These are phyloP conservation scores for Mediolabrus comicus DNA, from an alignment of 108 stramenopile species.

Conservation along the genomic window DNA sequence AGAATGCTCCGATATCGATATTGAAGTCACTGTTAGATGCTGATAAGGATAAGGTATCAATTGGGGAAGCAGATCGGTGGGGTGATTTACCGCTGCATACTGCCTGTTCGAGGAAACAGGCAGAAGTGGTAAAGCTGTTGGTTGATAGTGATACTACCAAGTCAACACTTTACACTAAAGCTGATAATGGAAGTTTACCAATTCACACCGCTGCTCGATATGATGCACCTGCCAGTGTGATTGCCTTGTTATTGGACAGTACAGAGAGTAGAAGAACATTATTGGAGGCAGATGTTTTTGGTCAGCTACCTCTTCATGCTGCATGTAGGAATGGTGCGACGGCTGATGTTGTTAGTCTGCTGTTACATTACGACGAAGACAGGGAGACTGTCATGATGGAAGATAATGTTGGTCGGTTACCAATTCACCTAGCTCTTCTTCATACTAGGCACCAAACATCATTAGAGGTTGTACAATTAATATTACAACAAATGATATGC, in stretches of 20 bases:
- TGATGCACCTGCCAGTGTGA: slow-evolving; percentile 50
- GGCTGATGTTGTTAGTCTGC: slow-evolving; percentile 39
- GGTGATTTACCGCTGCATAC: slow-evolving; percentile 46
- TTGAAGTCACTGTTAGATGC: slow-evolving; percentile 50
- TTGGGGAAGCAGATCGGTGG: slow-evolving; percentile 58
- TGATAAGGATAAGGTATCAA: slow-evolving; percentile 47
- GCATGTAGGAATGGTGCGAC: slow-evolving; percentile 57
- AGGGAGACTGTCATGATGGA: slow-evolving; percentile 44
- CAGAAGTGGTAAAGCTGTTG: slow-evolving; percentile 50
- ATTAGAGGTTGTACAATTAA: slow-evolving; percentile 31
- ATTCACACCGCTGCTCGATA: slow-evolving; percentile 65
- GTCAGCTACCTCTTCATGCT: slow-evolving; percentile 62
- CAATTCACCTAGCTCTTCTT: slow-evolving; percentile 58
- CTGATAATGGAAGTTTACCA: slow-evolving; percentile 55
- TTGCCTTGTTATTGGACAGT: slow-evolving; percentile 50
- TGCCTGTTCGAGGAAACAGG: slow-evolving; percentile 32
- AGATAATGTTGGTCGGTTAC: slow-evolving; percentile 56
- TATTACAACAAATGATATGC: slow-evolving; percentile 55
- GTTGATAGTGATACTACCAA: slow-evolving; percentile 54
- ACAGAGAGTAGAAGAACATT: slow-evolving; percentile 34
- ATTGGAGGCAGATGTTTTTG: slow-evolving; percentile 42
- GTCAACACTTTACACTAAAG: slow-evolving; percentile 42
- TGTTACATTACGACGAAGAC: slow-evolving; percentile 42
- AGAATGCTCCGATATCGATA: slow-evolving; percentile 61
- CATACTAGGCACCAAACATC: slow-evolving; percentile 34